Evolutionary conservation across 1,284 basidiomycete genomes (phyloP), one percentile per base, ranked within the genome.

Genomic region (Ceratobasidium sp.): DNA sequence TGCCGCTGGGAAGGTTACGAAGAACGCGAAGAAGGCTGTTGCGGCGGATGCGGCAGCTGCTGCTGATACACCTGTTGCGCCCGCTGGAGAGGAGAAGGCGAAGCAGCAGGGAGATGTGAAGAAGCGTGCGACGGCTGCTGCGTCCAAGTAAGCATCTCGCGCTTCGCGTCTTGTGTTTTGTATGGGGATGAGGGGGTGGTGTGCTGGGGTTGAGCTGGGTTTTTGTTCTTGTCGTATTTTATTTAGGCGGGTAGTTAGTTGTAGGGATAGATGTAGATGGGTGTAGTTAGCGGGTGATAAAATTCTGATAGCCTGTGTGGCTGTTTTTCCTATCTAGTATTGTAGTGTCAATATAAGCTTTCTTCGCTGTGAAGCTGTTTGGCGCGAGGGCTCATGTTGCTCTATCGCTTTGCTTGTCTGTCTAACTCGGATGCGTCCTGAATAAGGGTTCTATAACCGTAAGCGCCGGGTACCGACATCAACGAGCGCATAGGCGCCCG

Each of bases 91-190:
- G 41, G 80, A 79, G 69, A 76, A 76, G 48, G 77, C 79, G 77
- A 79, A 76, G 77, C 76, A 74, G 36, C 77, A 75, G 53, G 54
- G 57, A 17, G 76, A 76, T 29, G 77, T 77, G 54, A 80, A 78
- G 79, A 81, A 81, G 80, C 78, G 82, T 65, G 73, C 80, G 22
- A 48, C 74, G 19, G 74, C 47, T 41, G 74, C n/a, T n/a, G n/a
- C n/a, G n/a, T n/a, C 59, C 50, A 60, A 71, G 74, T 75, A 72
- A 29, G 27, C 48, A 4, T 51, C 48, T 19, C 17, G 48, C 11
- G 36, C n/a, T n/a, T 51, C 48, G 48, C 6, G 48, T 51, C 17
- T 19, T 17, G 19, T 51, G n/a, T 51, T 5, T 5, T 51, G 19
- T 51, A 17, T 5, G 22, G n/a, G 22, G 6, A 17, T 24, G 48